Conservation (phyloP, 352 stramenopile species). For the Globisporangium uncinulatum region DNA sequence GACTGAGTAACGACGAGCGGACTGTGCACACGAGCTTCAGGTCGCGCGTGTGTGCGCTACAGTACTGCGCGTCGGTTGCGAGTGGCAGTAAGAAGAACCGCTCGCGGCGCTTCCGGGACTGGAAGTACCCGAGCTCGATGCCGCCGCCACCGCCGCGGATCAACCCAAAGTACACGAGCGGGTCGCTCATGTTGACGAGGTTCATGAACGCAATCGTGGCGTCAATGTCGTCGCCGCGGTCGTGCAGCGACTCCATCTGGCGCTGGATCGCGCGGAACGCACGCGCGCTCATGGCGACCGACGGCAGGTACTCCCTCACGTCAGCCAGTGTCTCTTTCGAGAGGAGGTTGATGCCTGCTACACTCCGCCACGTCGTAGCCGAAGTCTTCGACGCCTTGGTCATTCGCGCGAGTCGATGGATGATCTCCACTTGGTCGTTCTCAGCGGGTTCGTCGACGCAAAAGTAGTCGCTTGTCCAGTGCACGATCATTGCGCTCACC, state of each 20-base stretch:
- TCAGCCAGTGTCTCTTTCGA: not conserved
- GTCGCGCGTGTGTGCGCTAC: not conserved
- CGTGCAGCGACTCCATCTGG: constrained; percentile 3
- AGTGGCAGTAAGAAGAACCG: constrained; percentile 6
- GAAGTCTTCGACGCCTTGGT: not conserved
- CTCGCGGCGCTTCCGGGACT: not conserved
- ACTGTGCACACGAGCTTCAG: constrained; percentile 1
- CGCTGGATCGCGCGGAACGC: constrained; percentile 1
- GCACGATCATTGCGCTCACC: constrained; percentile 8
- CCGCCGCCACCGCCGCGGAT: not conserved
- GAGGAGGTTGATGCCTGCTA: not conserved
- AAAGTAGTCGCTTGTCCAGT: constrained; percentile 13
- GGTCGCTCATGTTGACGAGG: constrained; percentile 15
- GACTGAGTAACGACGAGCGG: not conserved
- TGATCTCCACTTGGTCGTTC: not conserved
- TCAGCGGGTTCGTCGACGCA: not conserved
- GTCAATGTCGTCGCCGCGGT: constrained; percentile 8
- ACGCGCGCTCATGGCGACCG: constrained; percentile 4
- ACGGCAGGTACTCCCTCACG: constrained; percentile 1
- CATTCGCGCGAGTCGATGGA: not conserved
- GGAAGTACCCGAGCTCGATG: constrained; percentile 1
- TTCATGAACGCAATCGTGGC: constrained; percentile 12
- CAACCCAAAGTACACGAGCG: constrained; percentile 11
- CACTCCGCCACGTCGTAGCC: not conserved
- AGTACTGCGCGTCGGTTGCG: not conserved